Base-by-base conservation (phyloP, 768 basidiomycete genomes). In the Russula vinacea region DNA sequence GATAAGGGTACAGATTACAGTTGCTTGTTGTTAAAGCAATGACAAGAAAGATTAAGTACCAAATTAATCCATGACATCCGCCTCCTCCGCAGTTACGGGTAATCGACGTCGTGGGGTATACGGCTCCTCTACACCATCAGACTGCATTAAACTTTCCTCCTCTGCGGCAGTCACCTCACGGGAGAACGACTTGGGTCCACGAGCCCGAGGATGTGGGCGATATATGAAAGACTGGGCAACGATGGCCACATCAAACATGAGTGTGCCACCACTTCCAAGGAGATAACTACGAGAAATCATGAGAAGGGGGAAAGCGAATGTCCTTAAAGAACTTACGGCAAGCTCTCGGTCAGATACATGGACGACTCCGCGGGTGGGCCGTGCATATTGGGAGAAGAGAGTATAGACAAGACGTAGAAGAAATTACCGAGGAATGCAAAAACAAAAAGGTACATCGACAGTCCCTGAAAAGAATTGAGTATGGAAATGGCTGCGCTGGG, bases 351-450 rank as follows among this genome's bases (percentile, higher is more conserved):
- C 19, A 96, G 77, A 73, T 88, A 94, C 42, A 82, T 79, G 0
- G 80, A 78, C 2, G 90, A 83, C 69, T 81, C 79, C 7, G 83
- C 81, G 13, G 84, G 82, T 17, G 89, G 84, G 24, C 81, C 76
- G 58, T 73, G 76, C 47, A 85, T 77, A 58, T 81, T 77, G 5
- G 92, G 89, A 45, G 91, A 92, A 9, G 85, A 80, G n/a, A 97
- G 72, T 70, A 98, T 90, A 3, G 94, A 96, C 22, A 87, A 75
- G 53, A 96, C 96, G 74, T 99, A 98, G 73, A 96, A 94, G 11
- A 84, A 75, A 74, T 99, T 99, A 62, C 97, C 97, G 32, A 90
- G 76, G 74, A 98, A 98, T 8, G 97, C 97, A 73, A 89, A 93
- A 39, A 95, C 73, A 74, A 99, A 99, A 24, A 99, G 81, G 71